Percentiles rank a stretch among this genome's conserved stretches.
phyloP scores from a whole-genome alignment of 371 early-diverging fungal genomes.

The Mucor circinelloides region DNA sequence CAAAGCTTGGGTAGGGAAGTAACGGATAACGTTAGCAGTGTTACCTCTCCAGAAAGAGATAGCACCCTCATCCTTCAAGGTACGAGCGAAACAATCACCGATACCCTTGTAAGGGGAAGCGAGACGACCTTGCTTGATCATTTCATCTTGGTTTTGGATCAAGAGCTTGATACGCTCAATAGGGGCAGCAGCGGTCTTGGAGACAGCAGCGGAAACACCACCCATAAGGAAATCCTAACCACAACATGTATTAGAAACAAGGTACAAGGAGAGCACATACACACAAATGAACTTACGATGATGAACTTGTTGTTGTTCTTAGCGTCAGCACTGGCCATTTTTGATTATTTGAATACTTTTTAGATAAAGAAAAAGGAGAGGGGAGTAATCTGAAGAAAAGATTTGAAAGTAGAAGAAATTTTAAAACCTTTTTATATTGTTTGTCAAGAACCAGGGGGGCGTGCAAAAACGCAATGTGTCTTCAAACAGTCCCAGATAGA shows the following conservation, averaged over 20 bases:
- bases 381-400: constrained; percentile 18
- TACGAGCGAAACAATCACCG: constrained; percentile 75
- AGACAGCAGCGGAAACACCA: constrained; percentile 88
- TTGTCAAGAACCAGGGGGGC: constrained; percentile 16
- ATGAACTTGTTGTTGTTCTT: constrained; percentile 38
- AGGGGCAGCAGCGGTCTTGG: constrained; percentile 90
- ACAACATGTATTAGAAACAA: neutral
- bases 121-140: constrained; percentile 75
- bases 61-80: constrained; percentile 72
- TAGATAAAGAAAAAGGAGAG: constrained; percentile 25
- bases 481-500: constrained; percentile 7
- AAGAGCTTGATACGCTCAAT: constrained; percentile 85
- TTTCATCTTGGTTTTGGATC: constrained; percentile 80
- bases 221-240: constrained; percentile 61
- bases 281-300: constrained; percentile 34
- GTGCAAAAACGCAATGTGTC: neutral
- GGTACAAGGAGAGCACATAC: neutral
- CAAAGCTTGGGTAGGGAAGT: constrained; percentile 84
- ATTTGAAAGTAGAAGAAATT: constrained; percentile 9
- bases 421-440: constrained; percentile 20
- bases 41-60: constrained; percentile 79
- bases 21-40: constrained; percentile 80
- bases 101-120: constrained; percentile 75
- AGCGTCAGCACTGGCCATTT: constrained; percentile 7
- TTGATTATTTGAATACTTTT: constrained; percentile 12